Evolutionary conservation across 805 yeast species (phyloP).

Genomic region (Wickerhamomyces sydowiorum): DNA sequence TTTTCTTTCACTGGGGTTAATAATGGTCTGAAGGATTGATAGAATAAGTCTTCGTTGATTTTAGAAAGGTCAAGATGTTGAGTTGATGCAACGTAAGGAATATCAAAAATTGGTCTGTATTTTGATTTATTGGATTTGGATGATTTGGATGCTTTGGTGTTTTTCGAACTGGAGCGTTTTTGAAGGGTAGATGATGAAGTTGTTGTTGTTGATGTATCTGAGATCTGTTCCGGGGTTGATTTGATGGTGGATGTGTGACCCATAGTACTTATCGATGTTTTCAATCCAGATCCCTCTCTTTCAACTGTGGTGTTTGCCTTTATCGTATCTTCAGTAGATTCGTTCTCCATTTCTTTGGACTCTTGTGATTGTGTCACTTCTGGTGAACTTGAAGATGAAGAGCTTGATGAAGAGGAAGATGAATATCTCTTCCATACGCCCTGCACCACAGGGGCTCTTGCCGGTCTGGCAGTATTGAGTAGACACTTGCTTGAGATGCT

Average conservation of each 20-base stretch:
- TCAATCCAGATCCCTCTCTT: neutral
- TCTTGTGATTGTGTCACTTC: neutral
- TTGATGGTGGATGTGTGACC: neutral
- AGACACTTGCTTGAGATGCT: too few species aligned
- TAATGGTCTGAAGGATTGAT: neutral
- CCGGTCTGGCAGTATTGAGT: too few species aligned
- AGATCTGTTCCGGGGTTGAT: neutral
- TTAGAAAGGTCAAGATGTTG: neutral
- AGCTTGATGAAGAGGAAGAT: neutral
- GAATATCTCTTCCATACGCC: neutral
- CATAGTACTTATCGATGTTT: neutral
- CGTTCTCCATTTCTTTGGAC: neutral
- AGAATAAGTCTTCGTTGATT: neutral
- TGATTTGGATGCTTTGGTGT: neutral
- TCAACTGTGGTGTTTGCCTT: neutral
- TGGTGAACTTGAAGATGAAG: neutral
- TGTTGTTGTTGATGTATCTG: neutral
- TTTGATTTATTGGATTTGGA: neutral
- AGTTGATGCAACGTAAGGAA: neutral
- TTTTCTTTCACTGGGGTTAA: neutral
- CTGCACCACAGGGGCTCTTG: neutral
- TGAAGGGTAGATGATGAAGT: neutral
- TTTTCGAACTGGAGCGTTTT: neutral
- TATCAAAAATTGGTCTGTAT: neutral
- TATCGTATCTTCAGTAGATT: neutral